phyloP scores from a whole-genome alignment of 768 basidiomycete species.

The Sutorius australiensis region DNA sequence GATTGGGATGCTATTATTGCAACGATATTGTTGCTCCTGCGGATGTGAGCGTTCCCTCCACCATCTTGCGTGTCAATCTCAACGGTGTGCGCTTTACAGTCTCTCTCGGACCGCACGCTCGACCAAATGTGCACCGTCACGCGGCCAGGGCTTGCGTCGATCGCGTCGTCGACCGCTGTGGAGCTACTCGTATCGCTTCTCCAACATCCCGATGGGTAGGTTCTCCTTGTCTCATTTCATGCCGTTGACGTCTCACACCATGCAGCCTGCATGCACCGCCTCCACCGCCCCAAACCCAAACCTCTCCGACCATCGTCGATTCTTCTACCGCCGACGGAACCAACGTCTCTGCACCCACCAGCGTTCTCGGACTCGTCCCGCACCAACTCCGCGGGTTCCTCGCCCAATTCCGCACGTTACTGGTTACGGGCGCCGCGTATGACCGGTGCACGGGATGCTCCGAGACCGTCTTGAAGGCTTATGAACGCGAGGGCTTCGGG shows the following conservation, averaged over 20 bases:
- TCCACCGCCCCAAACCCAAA: constrained; percentile 45
- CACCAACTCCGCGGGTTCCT: constrained; percentile 93
- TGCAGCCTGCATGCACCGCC: constrained; percentile 63
- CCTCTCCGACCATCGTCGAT: constrained; percentile 8
- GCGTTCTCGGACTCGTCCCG: constrained; percentile 83
- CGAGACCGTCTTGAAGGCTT: constrained; percentile 74
- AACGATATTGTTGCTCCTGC: constrained; percentile 96
- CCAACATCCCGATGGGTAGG: constrained; percentile 86
- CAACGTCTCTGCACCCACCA: constrained; percentile 24
- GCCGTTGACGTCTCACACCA: not conserved
- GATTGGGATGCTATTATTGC: constrained; percentile 95
- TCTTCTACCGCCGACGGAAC: constrained; percentile 1
- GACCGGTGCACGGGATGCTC: constrained; percentile 89
- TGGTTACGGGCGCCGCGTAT: constrained; percentile 84
- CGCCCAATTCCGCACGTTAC: constrained; percentile 79
- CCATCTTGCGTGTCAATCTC: no score
- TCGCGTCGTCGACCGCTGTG: constrained; percentile 88
- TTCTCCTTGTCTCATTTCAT: not conserved
- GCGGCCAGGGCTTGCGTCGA: constrained; percentile 87
- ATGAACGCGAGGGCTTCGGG: constrained; percentile 73
- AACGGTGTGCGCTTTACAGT: constrained; percentile 31
- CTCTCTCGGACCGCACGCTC: constrained; percentile 82
- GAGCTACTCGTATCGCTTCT: constrained; percentile 86
- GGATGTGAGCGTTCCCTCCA: constrained; percentile 56
- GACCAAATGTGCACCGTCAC: constrained; percentile 99